Base-by-base conservation (phyloP, 805 yeast genomes). In the Yarrowia sp. region DNA sequence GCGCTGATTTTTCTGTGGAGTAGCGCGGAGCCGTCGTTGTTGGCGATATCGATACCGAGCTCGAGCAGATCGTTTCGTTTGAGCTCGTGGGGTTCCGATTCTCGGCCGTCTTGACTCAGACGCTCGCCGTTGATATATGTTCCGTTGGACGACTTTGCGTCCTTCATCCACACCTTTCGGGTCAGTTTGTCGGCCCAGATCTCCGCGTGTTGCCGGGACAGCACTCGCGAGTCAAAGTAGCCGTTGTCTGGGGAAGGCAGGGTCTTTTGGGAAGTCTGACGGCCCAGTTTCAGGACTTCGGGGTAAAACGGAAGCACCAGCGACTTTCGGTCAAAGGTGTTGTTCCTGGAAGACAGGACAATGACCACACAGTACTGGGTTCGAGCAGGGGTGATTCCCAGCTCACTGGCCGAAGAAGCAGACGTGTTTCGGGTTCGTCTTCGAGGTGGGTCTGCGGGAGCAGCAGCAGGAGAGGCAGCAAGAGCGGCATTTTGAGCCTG, bases 181-280 rank as follows among this genome's bases (percentile, higher is more conserved):
- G 81, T 79, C 35, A 77, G 77, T 16, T 86, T 82, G 72, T 91
- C 95, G 45, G 92, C 86, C 81, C 86, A 91, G 71, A 95, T 80
- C 74, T 91, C 94, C 0, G 99, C 99, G 79, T 95, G 99, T 75
- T 91, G 95, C 72, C 99, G 82, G 19, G 96, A 89, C 56, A 95
- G 83, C 11, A 96, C 98, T 38, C 98, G 82, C 11, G 97, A 91
- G 79, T 95, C 98, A 75, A 95, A 95, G 77, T 85, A 93, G 0
- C 98, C 99, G 76, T 96, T 96, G 45, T 90, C 88, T 1, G 90
- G 79, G 38, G 82, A 79, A 0, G 89, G 89, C 46, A 81, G 79
- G 9, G 84, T 79, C 46, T 82, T 81, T 2, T 90, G 73, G 69
- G 80, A 82, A 82, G 72, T 89, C 58, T 97, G 98, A 68, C 99